These are phyloP conservation scores for Penicillium sp. DNA, from an alignment of 2,329 filamentous ascomycete genomes.

Conservation along the genomic window DNA sequence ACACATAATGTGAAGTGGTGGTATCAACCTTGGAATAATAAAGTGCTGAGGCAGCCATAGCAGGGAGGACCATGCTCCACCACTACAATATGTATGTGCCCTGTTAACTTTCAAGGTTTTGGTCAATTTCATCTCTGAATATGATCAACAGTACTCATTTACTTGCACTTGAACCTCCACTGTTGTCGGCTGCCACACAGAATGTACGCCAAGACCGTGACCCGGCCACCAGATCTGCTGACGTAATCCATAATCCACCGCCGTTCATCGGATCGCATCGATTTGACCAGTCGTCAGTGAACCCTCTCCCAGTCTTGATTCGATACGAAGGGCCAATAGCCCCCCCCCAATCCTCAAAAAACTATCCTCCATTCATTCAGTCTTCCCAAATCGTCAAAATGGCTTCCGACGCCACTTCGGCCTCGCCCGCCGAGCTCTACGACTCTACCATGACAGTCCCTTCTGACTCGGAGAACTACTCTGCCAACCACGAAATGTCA, in stretches of 20 bases:
- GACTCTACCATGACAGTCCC: conserved; percentile 48
- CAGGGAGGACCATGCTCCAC: no score
- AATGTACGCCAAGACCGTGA: no score
- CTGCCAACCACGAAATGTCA: conserved; percentile 40
- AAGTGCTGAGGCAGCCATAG: no score
- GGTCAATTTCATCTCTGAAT: no score
- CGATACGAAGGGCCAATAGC: background rate
- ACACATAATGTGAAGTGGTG: no score
- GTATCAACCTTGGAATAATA: no score
- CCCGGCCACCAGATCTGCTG: conserved; percentile 1
- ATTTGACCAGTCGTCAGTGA: background rate
- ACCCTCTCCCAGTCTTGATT: background rate
- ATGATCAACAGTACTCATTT: no score
- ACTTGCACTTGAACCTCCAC: no score
- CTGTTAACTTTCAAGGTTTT: no score
- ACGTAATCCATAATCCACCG: conserved; percentile 3
- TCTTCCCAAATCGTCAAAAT: conserved; percentile 16
- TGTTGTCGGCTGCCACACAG: no score
- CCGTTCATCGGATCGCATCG: conserved; percentile 5
- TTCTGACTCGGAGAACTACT: conserved; percentile 52
- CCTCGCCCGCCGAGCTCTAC: conserved; percentile 41
- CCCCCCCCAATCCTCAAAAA: background rate
- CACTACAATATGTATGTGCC: no score
- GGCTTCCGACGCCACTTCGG: conserved; percentile 33
- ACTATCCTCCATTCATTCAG: background rate